Percentiles rank a stretch among this genome's conserved stretches.
Conservation (phyloP, 2,329 filamentous ascomycete species). For the Aureobasidium sp. region DNA sequence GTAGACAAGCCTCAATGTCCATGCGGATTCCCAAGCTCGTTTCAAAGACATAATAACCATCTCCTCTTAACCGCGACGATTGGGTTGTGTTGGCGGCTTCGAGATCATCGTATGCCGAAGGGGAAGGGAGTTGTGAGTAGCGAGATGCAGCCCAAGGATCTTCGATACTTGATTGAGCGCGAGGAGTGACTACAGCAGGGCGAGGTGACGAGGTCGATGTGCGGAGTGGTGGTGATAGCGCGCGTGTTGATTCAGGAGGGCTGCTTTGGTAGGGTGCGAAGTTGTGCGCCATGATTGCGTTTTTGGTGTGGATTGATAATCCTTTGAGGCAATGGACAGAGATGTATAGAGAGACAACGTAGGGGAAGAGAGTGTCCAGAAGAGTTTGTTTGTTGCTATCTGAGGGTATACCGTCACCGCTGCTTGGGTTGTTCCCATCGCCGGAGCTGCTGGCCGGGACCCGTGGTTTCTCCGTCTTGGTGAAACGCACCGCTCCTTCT, state of each 20-base stretch:
- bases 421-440: background rate
- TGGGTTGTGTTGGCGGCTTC: slow-evolving; percentile 21
- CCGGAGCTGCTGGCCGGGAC: background rate
- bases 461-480: slow-evolving; percentile 3
- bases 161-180: slow-evolving; percentile 26
- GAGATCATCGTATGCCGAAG: slow-evolving; percentile 23
- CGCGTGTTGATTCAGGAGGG: slow-evolving; percentile 73
- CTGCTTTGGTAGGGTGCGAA: slow-evolving; percentile 97
- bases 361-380: background rate
- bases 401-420: background rate
- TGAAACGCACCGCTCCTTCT: slow-evolving; percentile 6
- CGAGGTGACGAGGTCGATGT: slow-evolving; percentile 38
- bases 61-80: slow-evolving; percentile 28
- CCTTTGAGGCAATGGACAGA: background rate
- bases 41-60: slow-evolving; percentile 65
- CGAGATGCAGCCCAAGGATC: slow-evolving; percentile 32
- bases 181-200: slow-evolving; percentile 42
- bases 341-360: background rate
- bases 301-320: background rate
- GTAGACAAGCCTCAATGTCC: slow-evolving; percentile 83
- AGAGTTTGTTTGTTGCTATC: background rate
- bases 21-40: slow-evolving; percentile 80
- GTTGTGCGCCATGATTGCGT: slow-evolving; percentile 8
- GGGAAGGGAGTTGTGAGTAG: slow-evolving; percentile 32
- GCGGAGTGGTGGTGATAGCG: slow-evolving; percentile 62